A percentile compares a stretch with the other conserved stretches of the same genome.
phyloP scores from a whole-genome alignment of 768 basidiomycete species.

The Tricholoma hemisulphureum region DNA sequence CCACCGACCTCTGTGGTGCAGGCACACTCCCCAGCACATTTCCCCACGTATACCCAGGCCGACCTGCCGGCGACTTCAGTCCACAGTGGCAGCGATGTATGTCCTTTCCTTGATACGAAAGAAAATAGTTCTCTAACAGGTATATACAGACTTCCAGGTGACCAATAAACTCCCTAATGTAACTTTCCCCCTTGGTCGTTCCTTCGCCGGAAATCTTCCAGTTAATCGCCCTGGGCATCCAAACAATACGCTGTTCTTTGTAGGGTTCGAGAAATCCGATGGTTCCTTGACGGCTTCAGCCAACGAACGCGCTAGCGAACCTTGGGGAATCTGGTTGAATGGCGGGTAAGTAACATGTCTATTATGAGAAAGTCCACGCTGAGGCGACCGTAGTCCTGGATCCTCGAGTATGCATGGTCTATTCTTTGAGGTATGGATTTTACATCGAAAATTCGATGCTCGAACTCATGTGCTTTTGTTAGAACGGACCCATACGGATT shows the following conservation, averaged over 20 bases:
- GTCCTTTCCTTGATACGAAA: constrained; percentile 15
- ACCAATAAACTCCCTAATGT: constrained; percentile 56
- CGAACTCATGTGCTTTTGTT: neutral
- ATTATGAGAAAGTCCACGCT: neutral
- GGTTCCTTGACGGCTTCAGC: constrained; percentile 52
- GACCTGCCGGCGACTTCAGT: constrained; percentile 47
- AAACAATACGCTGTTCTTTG: constrained; percentile 66
- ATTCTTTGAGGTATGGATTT: constrained; percentile 56
- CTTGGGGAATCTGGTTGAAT: constrained; percentile 76
- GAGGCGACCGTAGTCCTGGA: constrained; percentile 47
- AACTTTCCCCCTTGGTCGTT: constrained; percentile 51
- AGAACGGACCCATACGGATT: constrained; percentile 73
- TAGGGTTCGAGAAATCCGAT: constrained; percentile 54
- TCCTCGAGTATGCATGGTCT: constrained; percentile 67
- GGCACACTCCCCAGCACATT: constrained; percentile 40
- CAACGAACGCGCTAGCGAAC: constrained; percentile 37
- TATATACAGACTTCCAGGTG: constrained; percentile 56
- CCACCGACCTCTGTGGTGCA: constrained; percentile 21
- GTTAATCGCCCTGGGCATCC: constrained; percentile 59
- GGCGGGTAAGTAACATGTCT: constrained; percentile 50
- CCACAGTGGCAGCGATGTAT: constrained; percentile 63
- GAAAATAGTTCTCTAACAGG: neutral
- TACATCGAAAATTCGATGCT: neutral
- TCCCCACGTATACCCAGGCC: constrained; percentile 47
- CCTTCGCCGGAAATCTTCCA: constrained; percentile 63